Base-by-base conservation (phyloP, 192 early-diverging fungal species). In the Backusella tuberculispora region DNA sequence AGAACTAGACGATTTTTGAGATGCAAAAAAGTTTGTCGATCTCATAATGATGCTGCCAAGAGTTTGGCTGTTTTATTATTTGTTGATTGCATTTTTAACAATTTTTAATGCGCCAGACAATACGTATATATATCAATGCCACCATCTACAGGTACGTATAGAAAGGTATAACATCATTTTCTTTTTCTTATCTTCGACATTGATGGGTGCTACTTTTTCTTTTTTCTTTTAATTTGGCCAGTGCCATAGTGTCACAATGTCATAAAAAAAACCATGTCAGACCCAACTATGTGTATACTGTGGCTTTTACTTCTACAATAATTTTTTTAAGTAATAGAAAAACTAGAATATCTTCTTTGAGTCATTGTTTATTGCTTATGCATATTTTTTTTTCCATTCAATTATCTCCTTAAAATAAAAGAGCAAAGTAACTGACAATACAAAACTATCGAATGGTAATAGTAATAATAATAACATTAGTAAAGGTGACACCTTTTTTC, bases 341-440 rank as follows among this genome's bases (percentile, higher is more conserved):
- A 56, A 56, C 10, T 12, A 56, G 21, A 56, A 56, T 56, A 24
- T 56, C 50, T 60, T 56, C 21, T 12, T 60, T 3, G 26, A 60
- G 53, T 26, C 53, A 13, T 60, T 60, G 53, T 60, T 60, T 60
- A 24, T 12, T 60, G 21, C 12, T 24, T 60, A 24, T 60, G 53
- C 53, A 60, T 26, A 34, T 13, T 12, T 10, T 21, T 60, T 60
- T 60, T 24, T n/a, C 26, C 12, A 19, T 50, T 4, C 5, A 14
- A 19, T 50, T 19, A 60, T 26, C 53, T 60, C 53, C 53, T 60
- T 60, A 60, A 60, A 53, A 43, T 9, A 43, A 43, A 43, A 43
- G 0, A 60, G 29, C 2, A 60, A 24, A 26, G 21, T 60, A 60
- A 60, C 53, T 60, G 53, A 60, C 50, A 53, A 53, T 21, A 50